These are phyloP conservation scores for Chrysosphaeria jannelii DNA, from an alignment of 2,329 filamentous ascomycete species.

Conservation along the genomic window DNA sequence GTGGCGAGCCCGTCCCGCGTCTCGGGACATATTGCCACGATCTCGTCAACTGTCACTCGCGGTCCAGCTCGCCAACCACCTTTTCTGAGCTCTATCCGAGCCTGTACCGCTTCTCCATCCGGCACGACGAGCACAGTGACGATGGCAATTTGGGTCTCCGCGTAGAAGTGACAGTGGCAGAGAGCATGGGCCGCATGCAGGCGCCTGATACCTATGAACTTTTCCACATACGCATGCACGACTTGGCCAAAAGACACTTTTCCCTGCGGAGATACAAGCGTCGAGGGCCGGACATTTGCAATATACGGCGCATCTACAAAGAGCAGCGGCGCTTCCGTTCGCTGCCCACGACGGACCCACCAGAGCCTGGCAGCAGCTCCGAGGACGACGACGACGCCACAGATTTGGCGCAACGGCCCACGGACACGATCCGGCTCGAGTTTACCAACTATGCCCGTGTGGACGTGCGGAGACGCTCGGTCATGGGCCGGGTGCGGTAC, in stretches of 20 bases:
- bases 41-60: too few species aligned
- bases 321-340: neutral
- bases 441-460: conserved; percentile 95
- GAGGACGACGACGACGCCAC: conserved; percentile 1
- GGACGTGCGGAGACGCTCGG: conserved; percentile 43
- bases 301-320: conserved; percentile 37
- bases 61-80: too few species aligned
- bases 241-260: conserved; percentile 61
- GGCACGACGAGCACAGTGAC: conserved; percentile 65
- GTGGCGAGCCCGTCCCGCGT: too few species aligned
- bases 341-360: neutral
- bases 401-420: conserved; percentile 11
- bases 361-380: neutral
- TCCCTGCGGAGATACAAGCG: conserved; percentile 76
- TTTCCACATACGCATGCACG: conserved; percentile 87
- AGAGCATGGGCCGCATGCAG: too few species aligned
- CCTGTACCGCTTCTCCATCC: conserved; percentile 46
- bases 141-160: conserved; percentile 95
- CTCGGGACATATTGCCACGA: too few species aligned
- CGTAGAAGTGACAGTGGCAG: conserved; percentile 46
- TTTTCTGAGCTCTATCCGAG: conserved; percentile 76
- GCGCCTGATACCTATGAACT: conserved; percentile 26
- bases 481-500: conserved; percentile 21
- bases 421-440: conserved; percentile 63
- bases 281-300: conserved; percentile 76